Conservation (phyloP, 345 rosid species). For the Aquilaria yunnanensis region DNA sequence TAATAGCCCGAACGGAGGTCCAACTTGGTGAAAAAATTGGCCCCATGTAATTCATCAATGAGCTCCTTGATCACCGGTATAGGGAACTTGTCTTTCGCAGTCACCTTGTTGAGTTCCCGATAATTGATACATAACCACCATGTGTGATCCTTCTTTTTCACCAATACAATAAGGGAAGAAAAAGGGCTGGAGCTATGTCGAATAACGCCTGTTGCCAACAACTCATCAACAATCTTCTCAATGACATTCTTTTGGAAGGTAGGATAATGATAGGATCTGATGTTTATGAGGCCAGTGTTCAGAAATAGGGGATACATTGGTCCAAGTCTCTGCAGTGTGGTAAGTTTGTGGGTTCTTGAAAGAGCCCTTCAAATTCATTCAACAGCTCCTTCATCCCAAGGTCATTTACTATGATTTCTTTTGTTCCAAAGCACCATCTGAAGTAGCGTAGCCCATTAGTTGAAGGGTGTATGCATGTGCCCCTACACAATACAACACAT, state of each 20-base stretch:
- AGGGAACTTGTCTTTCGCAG: neutral
- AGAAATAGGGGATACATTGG: no score
- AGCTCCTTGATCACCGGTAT: neutral
- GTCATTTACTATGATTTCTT: no score
- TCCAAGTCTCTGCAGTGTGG: no score
- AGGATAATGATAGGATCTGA: neutral
- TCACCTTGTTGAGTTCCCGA: neutral
- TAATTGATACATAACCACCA: neutral
- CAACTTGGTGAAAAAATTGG: neutral
- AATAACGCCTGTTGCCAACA: neutral
- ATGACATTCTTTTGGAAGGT: neutral
- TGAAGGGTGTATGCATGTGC: no score
- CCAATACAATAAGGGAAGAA: neutral
- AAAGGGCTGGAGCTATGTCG: neutral
- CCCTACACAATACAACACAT: no score
- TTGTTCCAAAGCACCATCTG: no score
- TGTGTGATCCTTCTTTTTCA: neutral
- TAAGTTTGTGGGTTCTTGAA: no score
- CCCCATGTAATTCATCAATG: neutral
- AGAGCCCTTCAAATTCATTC: no score
- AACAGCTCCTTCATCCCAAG: no score
- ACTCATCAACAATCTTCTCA: neutral
- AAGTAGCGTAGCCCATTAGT: no score
- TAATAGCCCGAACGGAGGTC: neutral
- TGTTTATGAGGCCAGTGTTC: no score